A percentile compares a stretch with the other conserved stretches of the same genome.
Conservation (phyloP, 495 filamentous ascomycete genomes). For the Penicillium bialowiezense region DNA sequence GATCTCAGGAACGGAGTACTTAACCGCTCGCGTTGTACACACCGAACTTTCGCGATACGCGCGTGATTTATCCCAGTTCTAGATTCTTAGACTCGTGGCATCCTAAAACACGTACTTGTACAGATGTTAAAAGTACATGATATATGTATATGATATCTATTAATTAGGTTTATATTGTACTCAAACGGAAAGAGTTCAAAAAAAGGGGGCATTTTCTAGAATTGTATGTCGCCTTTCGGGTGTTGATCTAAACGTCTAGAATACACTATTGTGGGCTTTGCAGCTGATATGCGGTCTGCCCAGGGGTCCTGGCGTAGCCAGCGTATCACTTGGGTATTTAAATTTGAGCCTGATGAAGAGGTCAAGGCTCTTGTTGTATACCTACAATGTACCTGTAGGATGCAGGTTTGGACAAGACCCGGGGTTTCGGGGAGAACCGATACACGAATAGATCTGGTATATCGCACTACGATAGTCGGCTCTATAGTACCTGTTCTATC, state of each 20-base stretch:
- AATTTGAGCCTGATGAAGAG: neutral
- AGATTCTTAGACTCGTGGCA: too few species aligned
- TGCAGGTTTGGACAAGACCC: constrained; percentile 4
- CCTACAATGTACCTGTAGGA: neutral
- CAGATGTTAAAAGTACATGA: neutral
- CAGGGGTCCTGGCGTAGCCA: constrained; percentile 12
- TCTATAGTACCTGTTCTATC: neutral
- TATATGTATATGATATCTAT: neutral
- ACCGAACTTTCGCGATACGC: constrained; percentile 5
- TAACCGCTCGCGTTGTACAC: constrained; percentile 12
- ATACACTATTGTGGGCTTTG: constrained; percentile 5
- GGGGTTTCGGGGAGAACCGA: constrained; percentile 8
- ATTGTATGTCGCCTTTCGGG: neutral
- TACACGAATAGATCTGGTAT: constrained; percentile 7
- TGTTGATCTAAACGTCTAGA: constrained; percentile 4
- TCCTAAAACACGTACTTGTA: too few species aligned
- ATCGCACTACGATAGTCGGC: constrained; percentile 5
- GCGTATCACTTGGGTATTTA: neutral
- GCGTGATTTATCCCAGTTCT: constrained; percentile 1
- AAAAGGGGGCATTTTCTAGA: neutral
- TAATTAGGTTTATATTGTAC: too few species aligned
- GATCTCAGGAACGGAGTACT: constrained; percentile 13
- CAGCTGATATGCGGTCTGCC: constrained; percentile 19
- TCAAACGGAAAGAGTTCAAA: neutral
- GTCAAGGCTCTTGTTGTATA: neutral